Base-by-base conservation (phyloP, 2,329 filamentous ascomycete species). In the Colletotrichum incanum region DNA sequence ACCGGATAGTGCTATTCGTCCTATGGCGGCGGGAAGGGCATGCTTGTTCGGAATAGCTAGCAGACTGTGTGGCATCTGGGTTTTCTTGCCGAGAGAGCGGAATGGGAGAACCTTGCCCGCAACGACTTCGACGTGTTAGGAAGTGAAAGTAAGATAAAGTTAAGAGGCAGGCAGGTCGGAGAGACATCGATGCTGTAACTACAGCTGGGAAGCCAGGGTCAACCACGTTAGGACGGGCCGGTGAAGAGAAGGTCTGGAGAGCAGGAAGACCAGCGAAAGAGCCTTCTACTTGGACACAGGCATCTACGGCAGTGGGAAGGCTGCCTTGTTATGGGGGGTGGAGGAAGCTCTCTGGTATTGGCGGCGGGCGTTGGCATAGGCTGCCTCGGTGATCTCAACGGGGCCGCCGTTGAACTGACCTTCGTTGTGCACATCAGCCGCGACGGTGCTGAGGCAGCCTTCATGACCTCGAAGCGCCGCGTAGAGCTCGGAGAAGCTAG, bases 341-440 rank as follows among this genome's bases (percentile, higher is more conserved):
- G n/a, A n/a, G n/a, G 5, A 0, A 2, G 5, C 9, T 8, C n/a
- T 20, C 8, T 49, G 41, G 58, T 49, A 26, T 0, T 0, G 28
- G 9, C n/a, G 47, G 11, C 58, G 65, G 16, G 28, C 49, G 2
- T 23, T 20, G 8, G 55, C 9, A 39, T 49, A 64, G 9, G 39
- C 16, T 3, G 2, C n/a, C 1, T 68, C 65, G 0, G 56, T 3
- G 0, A n/a, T 12, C 41, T 55, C 37, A 7, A 68, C 0, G 14
- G 47, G 34, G 0, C 55, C 39, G 26, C 58, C 58, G 39, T 12
- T 56, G 0, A 63, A 63, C 1, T 55, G 1, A 0, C 58, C 58
- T 2, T 63, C 26, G 41, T 37, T 49, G 0, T 12, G n/a, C 12
- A 63, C 11, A 1, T 68, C 1, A 1, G 49, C 14, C 11, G 58